Evolutionary conservation across 2,329 filamentous ascomycete genomes (phyloP).

Genomic region (Penicillium sp.): DNA sequence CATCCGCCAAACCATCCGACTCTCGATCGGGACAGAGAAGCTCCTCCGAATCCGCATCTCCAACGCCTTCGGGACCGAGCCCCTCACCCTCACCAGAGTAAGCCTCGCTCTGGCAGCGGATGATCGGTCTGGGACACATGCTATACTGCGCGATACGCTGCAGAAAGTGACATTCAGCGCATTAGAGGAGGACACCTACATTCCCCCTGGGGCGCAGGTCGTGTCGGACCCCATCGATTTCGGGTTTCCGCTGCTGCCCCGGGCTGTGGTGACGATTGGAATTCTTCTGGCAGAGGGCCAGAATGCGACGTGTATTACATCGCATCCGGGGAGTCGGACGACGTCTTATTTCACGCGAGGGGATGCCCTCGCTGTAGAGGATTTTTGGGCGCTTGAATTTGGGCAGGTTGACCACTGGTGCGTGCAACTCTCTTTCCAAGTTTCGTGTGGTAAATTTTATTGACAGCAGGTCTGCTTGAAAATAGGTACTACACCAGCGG

Average conservation of each 20-base stretch:
- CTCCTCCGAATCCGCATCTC: constrained; percentile 61
- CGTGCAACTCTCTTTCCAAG: too few species aligned
- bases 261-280: constrained; percentile 60
- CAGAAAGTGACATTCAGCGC: constrained; percentile 54
- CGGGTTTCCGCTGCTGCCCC: constrained; percentile 34
- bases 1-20: constrained; percentile 68
- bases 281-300: constrained; percentile 62
- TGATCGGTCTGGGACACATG: constrained; percentile 52
- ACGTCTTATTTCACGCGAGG: constrained; percentile 50
- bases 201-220: constrained; percentile 61
- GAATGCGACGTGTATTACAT: constrained; percentile 61
- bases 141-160: constrained; percentile 56
- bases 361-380: too few species aligned
- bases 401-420: too few species aligned
- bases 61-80: constrained; percentile 67
- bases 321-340: constrained; percentile 68
- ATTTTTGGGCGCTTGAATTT: too few species aligned
- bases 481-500: constrained; percentile 60
- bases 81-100: constrained; percentile 64
- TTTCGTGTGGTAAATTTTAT: too few species aligned
- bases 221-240: constrained; percentile 68
- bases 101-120: constrained; percentile 60
- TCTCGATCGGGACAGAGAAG: constrained; percentile 58
- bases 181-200: constrained; percentile 50
- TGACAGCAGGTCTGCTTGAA: too few species aligned